A percentile compares a stretch with the other conserved stretches of the same genome.
These are phyloP conservation scores for Alnus glutinosa DNA, from an alignment of 306 rosid genomes.

Conservation along the genomic window DNA sequence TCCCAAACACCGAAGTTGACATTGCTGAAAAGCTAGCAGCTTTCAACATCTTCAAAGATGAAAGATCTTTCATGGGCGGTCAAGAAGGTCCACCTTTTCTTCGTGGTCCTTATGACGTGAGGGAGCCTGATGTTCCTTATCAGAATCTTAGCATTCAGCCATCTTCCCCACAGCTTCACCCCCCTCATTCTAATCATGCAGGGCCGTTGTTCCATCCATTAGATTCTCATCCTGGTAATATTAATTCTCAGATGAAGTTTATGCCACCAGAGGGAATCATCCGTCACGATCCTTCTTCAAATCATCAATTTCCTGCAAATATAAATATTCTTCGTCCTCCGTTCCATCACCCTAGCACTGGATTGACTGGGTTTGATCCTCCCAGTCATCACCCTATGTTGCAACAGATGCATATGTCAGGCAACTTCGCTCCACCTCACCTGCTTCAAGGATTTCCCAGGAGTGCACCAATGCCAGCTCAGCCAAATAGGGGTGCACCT, in stretches of 20 bases:
- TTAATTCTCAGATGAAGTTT: conserved; percentile 60
- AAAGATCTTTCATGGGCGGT: conserved; percentile 52
- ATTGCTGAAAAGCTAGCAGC: conserved; percentile 66
- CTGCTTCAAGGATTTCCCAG: conserved; percentile 67
- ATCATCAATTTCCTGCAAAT: conserved; percentile 68
- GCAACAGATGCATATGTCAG: conserved; percentile 75
- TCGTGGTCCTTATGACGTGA: conserved; percentile 57
- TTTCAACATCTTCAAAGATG: conserved; percentile 60
- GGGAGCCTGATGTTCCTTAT: conserved; percentile 64
- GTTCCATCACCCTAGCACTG: conserved; percentile 57
- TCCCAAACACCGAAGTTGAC: conserved; percentile 54
- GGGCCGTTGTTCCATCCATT: conserved; percentile 58
- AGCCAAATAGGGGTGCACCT: conserved; percentile 41
- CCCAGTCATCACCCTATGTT: conserved; percentile 66
- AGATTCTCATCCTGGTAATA: conserved; percentile 66
- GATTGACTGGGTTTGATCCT: conserved; percentile 61
- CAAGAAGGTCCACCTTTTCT: conserved; percentile 66
- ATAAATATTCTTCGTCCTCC: conserved; percentile 77
- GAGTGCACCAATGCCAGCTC: conserved; percentile 56
- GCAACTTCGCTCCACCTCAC: conserved; percentile 69
- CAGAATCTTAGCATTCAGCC: conserved; percentile 61
- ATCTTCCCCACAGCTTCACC: conserved; percentile 62
- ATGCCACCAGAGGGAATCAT: conserved; percentile 58
- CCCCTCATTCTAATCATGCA: conserved; percentile 53
- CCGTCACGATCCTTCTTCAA: conserved; percentile 62